Conservation (phyloP, 1,284 basidiomycete species). For the Porogramme epimiltina region DNA sequence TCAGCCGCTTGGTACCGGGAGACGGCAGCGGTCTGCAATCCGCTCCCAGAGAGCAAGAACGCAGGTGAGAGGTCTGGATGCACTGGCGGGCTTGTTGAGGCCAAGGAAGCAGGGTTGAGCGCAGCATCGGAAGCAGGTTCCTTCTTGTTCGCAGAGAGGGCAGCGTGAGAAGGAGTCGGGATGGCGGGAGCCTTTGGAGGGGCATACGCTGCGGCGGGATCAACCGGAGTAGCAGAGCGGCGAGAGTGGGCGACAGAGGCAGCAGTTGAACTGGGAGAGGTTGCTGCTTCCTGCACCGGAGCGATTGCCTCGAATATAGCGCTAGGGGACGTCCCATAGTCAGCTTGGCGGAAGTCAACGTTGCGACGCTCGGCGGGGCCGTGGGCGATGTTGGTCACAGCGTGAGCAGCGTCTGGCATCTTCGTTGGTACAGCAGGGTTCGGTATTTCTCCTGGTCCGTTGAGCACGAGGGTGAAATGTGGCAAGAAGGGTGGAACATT, state of each 20-base stretch:
- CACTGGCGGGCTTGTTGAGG: conserved; percentile 3
- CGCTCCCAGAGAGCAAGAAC: background rate
- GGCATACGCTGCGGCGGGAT: too few relatives aligned
- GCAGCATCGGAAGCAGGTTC: background rate
- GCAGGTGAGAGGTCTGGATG: conserved; percentile 3
- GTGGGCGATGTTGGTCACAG: background rate
- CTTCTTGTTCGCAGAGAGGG: background rate
- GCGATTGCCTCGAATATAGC: conserved; percentile 7
- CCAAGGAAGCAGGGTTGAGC: background rate
- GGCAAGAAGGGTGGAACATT: conserved; percentile 2
- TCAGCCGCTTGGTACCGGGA: conserved; percentile 8
- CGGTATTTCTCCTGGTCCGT: conserved; percentile 19
- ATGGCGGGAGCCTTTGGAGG: too few relatives aligned
- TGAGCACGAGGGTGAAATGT: conserved; percentile 14
- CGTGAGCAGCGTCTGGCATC: background rate
- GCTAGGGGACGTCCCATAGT: conserved; percentile 21
- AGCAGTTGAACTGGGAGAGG: conserved; percentile 7
- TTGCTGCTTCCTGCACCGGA: conserved; percentile 6
- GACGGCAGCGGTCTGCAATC: conserved; percentile 5
- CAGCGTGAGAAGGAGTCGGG: background rate
- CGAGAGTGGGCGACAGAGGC: background rate
- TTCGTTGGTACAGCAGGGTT: conserved; percentile 2
- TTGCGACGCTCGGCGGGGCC: conserved; percentile 4
- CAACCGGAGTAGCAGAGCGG: background rate
- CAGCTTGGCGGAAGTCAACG: conserved; percentile 19